Evolutionary conservation across 2,329 filamentous ascomycete species (phyloP), one percentile per base, ranked within the genome.

Genomic region (Neonectria ditissima): DNA sequence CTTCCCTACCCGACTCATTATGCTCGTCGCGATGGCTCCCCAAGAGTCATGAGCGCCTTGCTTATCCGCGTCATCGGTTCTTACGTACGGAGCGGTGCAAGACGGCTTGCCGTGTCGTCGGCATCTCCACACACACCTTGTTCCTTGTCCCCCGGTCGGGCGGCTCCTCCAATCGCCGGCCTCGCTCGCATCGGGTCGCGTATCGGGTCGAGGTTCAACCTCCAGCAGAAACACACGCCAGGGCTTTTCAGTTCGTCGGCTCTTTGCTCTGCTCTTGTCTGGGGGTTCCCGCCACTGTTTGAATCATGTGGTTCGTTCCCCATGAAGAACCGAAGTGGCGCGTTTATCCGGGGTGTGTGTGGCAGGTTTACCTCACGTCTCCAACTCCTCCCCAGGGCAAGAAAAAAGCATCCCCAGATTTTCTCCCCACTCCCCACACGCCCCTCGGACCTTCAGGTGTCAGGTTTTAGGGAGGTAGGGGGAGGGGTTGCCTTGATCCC

Each of bases 131-230:
- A 32, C 45, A 26, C 47, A 50, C 47, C n/a, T 10, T 8, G 20
- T 11, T 22, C 34, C 13, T 18, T 58, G n/a, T n/a, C n/a, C n/a
- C n/a, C n/a, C n/a, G n/a, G n/a, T n/a, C 58, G 61, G 26, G 24
- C 34, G 26, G 24, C 24, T 47, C 26, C 28, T 63, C 70, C 70
- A 73, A 72, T 73, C 70, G 70, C 70, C 43, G 57, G 2, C 1
- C 30, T 44, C 53, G 34, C 37, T 73, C 67, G 69, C 69, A 59
- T 75, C 73, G 73, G 73, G 66, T 75, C 73, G 73, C 70, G 30
- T 67, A 57, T 74, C 72, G 72, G 73, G 37, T 74, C 24, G 32
- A n/a, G n/a, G n/a, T n/a, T n/a, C n/a, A n/a, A n/a, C n/a, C 5
- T 32, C 30, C 10, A 32, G 10, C 30, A 32, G 13, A 16, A 47